Conservation (phyloP, 2,329 filamentous ascomycete genomes). For the Aspergillus sp. region DNA sequence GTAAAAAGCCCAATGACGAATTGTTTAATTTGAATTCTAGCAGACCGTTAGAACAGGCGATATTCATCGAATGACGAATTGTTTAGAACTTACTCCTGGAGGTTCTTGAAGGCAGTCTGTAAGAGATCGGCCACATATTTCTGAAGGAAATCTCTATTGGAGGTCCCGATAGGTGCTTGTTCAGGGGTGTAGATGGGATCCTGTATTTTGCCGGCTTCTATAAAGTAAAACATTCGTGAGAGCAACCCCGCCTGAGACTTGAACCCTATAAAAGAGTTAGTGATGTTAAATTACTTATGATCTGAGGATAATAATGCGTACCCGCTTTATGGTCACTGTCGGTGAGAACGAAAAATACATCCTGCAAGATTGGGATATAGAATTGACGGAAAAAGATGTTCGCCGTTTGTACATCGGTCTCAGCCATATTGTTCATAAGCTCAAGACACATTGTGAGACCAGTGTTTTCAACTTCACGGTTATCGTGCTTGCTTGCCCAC, state of each 20-base stretch:
- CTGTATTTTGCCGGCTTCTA: constrained; percentile 85
- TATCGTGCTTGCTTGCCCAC: constrained; percentile 99
- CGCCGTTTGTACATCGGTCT: constrained; percentile 80
- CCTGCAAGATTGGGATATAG: constrained; percentile 91
- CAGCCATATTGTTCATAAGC: constrained; percentile 94
- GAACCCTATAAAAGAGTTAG: constrained; percentile 58
- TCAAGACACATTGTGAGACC: constrained; percentile 98
- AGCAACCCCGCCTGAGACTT: constrained; percentile 95
- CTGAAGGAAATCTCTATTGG: constrained; percentile 86
- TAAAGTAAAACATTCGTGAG: constrained; percentile 93
- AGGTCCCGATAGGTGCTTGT: constrained; percentile 77
- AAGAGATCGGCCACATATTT: constrained; percentile 84
- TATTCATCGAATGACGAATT: not conserved
- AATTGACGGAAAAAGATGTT: constrained; percentile 98
- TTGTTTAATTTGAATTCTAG: constrained; percentile 76
- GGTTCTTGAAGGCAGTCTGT: constrained; percentile 87
- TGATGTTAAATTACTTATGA: not conserved
- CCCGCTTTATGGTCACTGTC: constrained; percentile 97
- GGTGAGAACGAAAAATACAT: constrained; percentile 97
- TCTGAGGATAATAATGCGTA: constrained; percentile 26
- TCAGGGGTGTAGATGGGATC: constrained; percentile 86
- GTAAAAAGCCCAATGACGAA: constrained; percentile 91
- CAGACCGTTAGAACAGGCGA: constrained; percentile 34
- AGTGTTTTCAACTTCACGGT: constrained; percentile 93
- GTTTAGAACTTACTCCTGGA: constrained; percentile 68